Evolutionary conservation across 169 alveolate genomes (phyloP), one percentile per base, ranked within the genome.

Genomic region (Eimeria zaria): DNA sequence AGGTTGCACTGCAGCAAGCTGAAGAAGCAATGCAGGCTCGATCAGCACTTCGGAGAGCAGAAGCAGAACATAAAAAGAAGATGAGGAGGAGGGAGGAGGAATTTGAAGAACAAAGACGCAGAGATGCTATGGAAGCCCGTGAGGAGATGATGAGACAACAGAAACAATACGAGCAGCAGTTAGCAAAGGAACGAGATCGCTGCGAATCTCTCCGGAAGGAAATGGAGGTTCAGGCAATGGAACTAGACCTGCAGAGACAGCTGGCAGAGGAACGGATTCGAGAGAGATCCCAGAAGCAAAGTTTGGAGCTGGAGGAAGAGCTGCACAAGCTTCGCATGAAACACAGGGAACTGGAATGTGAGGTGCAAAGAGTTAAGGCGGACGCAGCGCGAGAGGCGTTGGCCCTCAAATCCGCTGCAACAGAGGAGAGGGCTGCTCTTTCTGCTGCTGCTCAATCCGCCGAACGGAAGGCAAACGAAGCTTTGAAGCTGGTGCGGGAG

Each of bases 21-120:
- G 94, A 60, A 83, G 94, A 87, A 51, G 94, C 94, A 39, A 64
- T 87, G 94, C 94, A 62, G 41, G 94, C 94, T 36, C 69, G 81
- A 41, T 33, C n/a, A 87, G 78, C 94, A 30, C 94, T 62, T 64
- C 94, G 94, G 33, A 39, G 51, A 44, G 67, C 53, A 6, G 81
- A 87, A 60, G 80, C 94, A 27, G 94, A 87, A 83, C 94, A 62
- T 14, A 64, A 41, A 16, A 73, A 91, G 67, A 91, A 73, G 91
- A 44, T 67, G 90, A 64, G 81, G 67, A 73, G 67, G 69, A 73
- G 76, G 12, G 91, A 81, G 78, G 95, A 94, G 62, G 95, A 94
- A n/a, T 87, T 87, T 36, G 94, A 87, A 74, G 94, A 87, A 48
- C 83, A 62, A 69, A 39, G 94, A 48, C 80, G 71, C 46, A 87